These are phyloP conservation scores for Paecilomyces formosus DNA, from an alignment of 2,329 filamentous ascomycete genomes.

Conservation along the genomic window DNA sequence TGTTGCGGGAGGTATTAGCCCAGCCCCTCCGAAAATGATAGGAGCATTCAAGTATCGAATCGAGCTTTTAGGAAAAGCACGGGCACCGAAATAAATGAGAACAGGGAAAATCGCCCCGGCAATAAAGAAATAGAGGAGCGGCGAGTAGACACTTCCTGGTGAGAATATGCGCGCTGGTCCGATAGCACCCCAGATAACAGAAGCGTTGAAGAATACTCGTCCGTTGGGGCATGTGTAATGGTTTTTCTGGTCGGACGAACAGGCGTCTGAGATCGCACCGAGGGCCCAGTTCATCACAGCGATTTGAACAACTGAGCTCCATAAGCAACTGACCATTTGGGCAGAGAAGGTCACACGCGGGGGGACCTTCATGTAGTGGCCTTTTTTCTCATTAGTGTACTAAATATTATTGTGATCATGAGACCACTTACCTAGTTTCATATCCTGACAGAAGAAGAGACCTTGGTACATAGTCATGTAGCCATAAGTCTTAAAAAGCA, in stretches of 20 bases:
- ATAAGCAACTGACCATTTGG: slow-evolving; percentile 45
- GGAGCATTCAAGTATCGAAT: slow-evolving; percentile 62
- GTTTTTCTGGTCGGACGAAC: slow-evolving; percentile 50
- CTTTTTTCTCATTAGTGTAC: not conserved
- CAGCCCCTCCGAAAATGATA: slow-evolving; percentile 59
- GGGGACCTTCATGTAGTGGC: slow-evolving; percentile 57
- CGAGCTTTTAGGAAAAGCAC: slow-evolving; percentile 53
- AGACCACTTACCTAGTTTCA: slow-evolving; percentile 45
- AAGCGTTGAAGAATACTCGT: slow-evolving; percentile 60
- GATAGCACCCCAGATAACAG: slow-evolving; percentile 66
- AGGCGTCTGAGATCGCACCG: slow-evolving; percentile 56
- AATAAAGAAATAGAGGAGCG: slow-evolving; percentile 65
- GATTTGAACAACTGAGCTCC: slow-evolving; percentile 44
- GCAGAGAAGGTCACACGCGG: slow-evolving; percentile 46
- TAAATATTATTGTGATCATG: not conserved
- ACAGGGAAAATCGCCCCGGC: slow-evolving; percentile 57
- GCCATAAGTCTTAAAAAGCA: slow-evolving; percentile 71
- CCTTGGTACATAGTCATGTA: slow-evolving; percentile 62
- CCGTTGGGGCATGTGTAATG: slow-evolving; percentile 54
- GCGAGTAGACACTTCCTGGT: slow-evolving; percentile 53
- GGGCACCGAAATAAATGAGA: slow-evolving; percentile 54
- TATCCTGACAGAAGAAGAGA: slow-evolving; percentile 57
- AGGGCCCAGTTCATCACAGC: slow-evolving; percentile 39
- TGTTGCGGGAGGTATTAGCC: slow-evolving; percentile 60
- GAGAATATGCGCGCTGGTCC: slow-evolving; percentile 65